Base-by-base conservation (phyloP, 2,329 filamentous ascomycete genomes). In the Magnaporthiopsis poae region DNA sequence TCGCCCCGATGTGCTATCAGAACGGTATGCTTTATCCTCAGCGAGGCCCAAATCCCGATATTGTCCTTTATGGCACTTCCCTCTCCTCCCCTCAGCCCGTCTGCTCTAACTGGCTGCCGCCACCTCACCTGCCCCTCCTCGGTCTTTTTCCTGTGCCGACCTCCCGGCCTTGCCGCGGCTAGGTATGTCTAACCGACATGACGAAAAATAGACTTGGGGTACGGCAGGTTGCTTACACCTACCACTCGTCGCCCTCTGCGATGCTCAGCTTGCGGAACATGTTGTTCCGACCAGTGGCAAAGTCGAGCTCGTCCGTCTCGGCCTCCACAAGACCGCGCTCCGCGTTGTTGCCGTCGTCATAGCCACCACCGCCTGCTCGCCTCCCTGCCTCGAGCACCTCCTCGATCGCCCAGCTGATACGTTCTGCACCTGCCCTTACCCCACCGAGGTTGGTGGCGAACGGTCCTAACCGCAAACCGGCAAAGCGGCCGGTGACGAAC, bases 401-500 rank as follows among this genome's bases (percentile, higher is more conserved):
- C 13, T 65, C 64, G 33, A 65, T 18, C 31, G 68, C 69, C 39
- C 69, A 67, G 5, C 68, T 64, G 18, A 70, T 68, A 3, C 69
- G 67, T 59, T 71, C 69, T 1, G 69, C 69, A 0, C 65, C 69
- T 15, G 67, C 63, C 65, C 68, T 71, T 35, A 60, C 66, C 35
- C 69, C 69, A 11, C 69, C 68, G 13, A 71, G 66, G 61, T 71
- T 71, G 29, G 69, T 67, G 1, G 69, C 65, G 1, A 66, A 65
- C 8, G 69, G 69, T 0, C 69, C 69, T 15, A 71, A 65, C 15
- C 68, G 68, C 63, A 71, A 64, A n/a, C 65, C 66, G 21, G 69
- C 69, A 29, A 71, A 62, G 33, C 68, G 68, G 36, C 69, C 69
- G 7, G 68, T 65, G 64, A 69, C 69, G 65, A 70, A 71, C n/a